Evolutionary conservation across 2,329 filamentous ascomycete genomes (phyloP).

Genomic region (Diaporthe vexans): DNA sequence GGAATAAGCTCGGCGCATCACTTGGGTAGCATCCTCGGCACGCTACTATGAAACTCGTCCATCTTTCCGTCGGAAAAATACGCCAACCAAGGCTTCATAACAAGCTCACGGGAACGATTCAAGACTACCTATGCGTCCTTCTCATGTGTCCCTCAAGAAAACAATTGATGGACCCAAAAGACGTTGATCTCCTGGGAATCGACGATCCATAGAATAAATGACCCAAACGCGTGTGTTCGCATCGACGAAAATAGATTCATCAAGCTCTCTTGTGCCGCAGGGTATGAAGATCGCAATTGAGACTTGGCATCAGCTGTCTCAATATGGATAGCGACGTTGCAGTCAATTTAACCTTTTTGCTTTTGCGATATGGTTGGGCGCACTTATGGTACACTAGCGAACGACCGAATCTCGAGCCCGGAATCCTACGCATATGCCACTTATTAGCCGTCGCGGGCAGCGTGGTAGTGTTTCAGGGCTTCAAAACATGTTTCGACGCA

Average conservation of each 20-base stretch:
- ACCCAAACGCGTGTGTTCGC: background rate
- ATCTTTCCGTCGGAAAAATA: background rate
- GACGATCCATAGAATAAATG: too few species aligned
- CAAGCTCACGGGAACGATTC: background rate
- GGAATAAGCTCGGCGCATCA: background rate
- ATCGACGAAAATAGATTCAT: background rate
- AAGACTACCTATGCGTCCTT: too few species aligned
- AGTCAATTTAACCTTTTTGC: background rate
- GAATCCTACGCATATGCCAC: background rate
- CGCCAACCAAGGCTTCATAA: too few species aligned
- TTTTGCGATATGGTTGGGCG: background rate
- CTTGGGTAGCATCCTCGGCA: background rate
- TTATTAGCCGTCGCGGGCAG: background rate
- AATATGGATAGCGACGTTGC: background rate
- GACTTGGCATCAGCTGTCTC: background rate
- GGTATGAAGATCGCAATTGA: background rate
- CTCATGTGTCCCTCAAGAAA: rapidly evolving
- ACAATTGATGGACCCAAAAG: too few species aligned
- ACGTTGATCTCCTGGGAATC: background rate
- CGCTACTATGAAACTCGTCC: background rate
- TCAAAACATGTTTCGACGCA: constrained; percentile 29
- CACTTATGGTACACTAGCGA: background rate
- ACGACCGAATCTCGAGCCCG: background rate
- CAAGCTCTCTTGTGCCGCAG: background rate
- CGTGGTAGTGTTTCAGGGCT: constrained; percentile 28